phyloP scores from a whole-genome alignment of 169 alveolate genomes.

The Perkinsus marinus region DNA sequence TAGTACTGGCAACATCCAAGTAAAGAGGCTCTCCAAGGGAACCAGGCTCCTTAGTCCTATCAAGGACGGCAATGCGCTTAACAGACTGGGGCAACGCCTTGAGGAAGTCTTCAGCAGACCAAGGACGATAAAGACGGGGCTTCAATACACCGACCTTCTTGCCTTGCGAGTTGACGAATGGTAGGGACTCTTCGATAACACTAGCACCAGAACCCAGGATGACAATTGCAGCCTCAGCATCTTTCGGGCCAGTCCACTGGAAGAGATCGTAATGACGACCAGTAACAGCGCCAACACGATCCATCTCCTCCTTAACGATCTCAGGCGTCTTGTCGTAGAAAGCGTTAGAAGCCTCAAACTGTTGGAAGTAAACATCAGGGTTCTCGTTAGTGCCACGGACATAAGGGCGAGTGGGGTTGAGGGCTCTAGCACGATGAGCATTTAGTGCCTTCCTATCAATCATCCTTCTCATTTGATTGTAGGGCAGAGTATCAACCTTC shows the following conservation, averaged over 20 bases:
- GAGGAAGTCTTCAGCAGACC: constrained; percentile 32
- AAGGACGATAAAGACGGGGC: constrained; percentile 39
- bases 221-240: constrained; percentile 26
- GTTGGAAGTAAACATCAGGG: constrained; percentile 36
- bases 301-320: constrained; percentile 30
- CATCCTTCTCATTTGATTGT: not conserved
- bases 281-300: constrained; percentile 16
- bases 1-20: constrained; percentile 28
- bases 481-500: constrained; percentile 10
- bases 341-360: constrained; percentile 33
- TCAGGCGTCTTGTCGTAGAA: constrained; percentile 33
- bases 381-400: constrained; percentile 40
- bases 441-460: not conserved
- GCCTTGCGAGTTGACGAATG: not conserved
- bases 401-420: constrained; percentile 42
- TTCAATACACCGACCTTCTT: constrained; percentile 33
- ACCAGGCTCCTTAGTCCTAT: constrained; percentile 37
- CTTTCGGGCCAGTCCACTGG: constrained; percentile 28
- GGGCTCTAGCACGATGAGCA: constrained; percentile 3
- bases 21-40: constrained; percentile 36
- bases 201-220: constrained; percentile 43
- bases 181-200: constrained; percentile 31
- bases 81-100: constrained; percentile 24
- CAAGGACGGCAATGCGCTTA: constrained; percentile 32
- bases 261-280: constrained; percentile 35